Percentiles rank a stretch among this genome's conserved stretches.
Conservation (phyloP, 208 protist species). For the Eutreptiella sp. region DNA sequence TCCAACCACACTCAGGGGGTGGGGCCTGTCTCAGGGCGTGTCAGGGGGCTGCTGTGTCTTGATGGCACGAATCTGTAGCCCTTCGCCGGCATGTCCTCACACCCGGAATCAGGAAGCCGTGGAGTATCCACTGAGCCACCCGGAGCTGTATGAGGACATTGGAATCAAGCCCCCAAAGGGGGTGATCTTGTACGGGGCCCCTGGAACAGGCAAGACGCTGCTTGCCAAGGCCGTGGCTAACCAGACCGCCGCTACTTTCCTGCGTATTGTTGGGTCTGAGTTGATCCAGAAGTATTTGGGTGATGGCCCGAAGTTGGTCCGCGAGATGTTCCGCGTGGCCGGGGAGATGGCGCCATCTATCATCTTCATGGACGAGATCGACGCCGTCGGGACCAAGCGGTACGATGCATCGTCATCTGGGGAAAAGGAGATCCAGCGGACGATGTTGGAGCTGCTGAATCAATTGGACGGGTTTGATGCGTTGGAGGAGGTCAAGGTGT, state of each 20-base stretch:
- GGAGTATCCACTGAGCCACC: constrained; percentile 98
- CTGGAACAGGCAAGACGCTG: constrained; percentile 97
- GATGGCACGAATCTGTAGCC: too few relatives aligned
- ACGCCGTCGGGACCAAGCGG: constrained; percentile 99
- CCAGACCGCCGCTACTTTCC: constrained; percentile 98
- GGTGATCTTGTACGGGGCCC: constrained; percentile 98
- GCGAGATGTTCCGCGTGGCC: constrained; percentile 98
- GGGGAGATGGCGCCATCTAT: constrained; percentile 98
- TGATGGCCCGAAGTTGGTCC: constrained; percentile 98
- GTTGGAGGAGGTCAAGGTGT: constrained; percentile 99
- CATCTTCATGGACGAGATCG: constrained; percentile 99
- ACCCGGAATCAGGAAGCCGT: too few relatives aligned
- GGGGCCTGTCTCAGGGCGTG: too few relatives aligned
- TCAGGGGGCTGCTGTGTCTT: too few relatives aligned
- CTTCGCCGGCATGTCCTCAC: too few relatives aligned
- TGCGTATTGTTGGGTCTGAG: constrained; percentile 99
- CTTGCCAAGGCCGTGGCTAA: constrained; percentile 99
- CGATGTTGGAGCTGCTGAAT: constrained; percentile 99
- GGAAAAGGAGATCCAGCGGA: constrained; percentile 99
- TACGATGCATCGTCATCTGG: constrained; percentile 96
- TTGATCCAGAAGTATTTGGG: constrained; percentile 99
- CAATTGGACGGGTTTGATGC: constrained; percentile 99
- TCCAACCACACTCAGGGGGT: too few relatives aligned
- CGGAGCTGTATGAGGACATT: constrained; percentile 99
- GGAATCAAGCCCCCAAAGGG: constrained; percentile 99